Conservation (phyloP, 768 basidiomycete genomes). For the Hemileccinum rubropunctum region DNA sequence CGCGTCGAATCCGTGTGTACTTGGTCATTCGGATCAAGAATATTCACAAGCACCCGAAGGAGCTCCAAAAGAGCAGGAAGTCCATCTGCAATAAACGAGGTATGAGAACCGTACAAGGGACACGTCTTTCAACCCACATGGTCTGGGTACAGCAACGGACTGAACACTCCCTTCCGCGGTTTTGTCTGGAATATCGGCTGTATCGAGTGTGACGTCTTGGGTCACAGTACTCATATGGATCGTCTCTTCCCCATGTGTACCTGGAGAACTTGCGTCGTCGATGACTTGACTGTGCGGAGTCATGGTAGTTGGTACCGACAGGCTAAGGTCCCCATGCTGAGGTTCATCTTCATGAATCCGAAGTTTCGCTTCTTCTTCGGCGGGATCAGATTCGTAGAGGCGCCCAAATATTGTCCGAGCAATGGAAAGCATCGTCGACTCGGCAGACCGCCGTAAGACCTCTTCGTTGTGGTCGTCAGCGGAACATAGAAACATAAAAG, state of each 20-base stretch:
- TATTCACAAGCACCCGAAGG: slow-evolving; percentile 89
- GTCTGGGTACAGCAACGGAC: slow-evolving; percentile 15
- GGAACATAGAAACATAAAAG: slow-evolving; percentile 1
- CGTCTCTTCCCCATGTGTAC: slow-evolving; percentile 8
- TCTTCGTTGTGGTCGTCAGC: slow-evolving; percentile 46
- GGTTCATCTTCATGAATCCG: slow-evolving; percentile 47
- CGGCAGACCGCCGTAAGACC: slow-evolving; percentile 81
- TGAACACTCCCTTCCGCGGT: slow-evolving; percentile 35
- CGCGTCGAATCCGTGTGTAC: slow-evolving; percentile 96
- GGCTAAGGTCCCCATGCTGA: slow-evolving; percentile 54
- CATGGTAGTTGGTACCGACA: slow-evolving; percentile 50
- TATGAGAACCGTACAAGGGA: not conserved
- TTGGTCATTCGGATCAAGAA: slow-evolving; percentile 91
- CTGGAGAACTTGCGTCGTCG: slow-evolving; percentile 13
- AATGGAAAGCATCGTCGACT: slow-evolving; percentile 85
- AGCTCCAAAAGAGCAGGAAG: slow-evolving; percentile 91
- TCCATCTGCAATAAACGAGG: slow-evolving; percentile 53
- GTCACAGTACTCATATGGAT: not conserved
- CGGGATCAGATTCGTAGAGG: slow-evolving; percentile 64
- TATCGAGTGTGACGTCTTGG: not conserved
- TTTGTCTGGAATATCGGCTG: not conserved
- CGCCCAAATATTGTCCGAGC: slow-evolving; percentile 80
- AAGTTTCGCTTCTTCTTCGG: slow-evolving; percentile 66
- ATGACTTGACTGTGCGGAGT: slow-evolving; percentile 19
- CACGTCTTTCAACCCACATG: slow-evolving; percentile 15